Evolutionary conservation across 495 filamentous ascomycete genomes (phyloP).

Genomic region (Halenospora varia): DNA sequence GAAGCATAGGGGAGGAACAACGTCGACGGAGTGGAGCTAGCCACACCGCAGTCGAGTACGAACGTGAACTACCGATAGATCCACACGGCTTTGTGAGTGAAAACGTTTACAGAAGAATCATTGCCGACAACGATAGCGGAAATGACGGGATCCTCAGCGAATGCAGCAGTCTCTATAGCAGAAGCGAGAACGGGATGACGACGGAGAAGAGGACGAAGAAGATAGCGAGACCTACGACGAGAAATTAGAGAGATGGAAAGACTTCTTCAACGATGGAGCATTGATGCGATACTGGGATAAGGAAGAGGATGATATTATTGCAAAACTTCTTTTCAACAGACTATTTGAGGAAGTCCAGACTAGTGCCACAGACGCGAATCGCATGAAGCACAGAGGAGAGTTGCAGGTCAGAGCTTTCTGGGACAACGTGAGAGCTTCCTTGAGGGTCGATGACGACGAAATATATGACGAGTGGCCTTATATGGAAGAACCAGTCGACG

Average conservation of each 20-base stretch:
- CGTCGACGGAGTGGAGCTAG: too few relatives aligned
- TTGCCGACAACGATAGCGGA: too few relatives aligned
- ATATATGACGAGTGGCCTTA: neutral
- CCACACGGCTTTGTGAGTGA: too few relatives aligned
- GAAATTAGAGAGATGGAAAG: conserved; percentile 8
- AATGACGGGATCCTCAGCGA: neutral
- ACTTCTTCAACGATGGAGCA: conserved; percentile 11
- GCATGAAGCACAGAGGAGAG: conserved; percentile 7
- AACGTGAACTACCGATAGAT: too few relatives aligned
- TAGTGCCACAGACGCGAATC: too few relatives aligned
- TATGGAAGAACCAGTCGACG: neutral
- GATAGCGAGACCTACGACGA: conserved; percentile 5
- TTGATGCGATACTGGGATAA: conserved; percentile 9
- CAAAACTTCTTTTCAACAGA: conserved; percentile 8
- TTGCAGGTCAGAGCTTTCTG: conserved; percentile 14
- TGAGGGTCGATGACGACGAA: conserved; percentile 1
- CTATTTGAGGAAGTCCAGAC: conserved; percentile 8
- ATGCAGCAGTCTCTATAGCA: neutral
- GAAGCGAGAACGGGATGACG: neutral
- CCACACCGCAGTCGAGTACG: too few relatives aligned
- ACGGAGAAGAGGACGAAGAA: conserved; percentile 1
- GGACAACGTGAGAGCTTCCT: conserved; percentile 13
- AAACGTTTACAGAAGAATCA: too few relatives aligned
- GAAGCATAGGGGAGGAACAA: too few relatives aligned
- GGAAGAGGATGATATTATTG: neutral